phyloP scores from a whole-genome alignment of 352 stramenopile species.

The Vaucheria bursata region DNA sequence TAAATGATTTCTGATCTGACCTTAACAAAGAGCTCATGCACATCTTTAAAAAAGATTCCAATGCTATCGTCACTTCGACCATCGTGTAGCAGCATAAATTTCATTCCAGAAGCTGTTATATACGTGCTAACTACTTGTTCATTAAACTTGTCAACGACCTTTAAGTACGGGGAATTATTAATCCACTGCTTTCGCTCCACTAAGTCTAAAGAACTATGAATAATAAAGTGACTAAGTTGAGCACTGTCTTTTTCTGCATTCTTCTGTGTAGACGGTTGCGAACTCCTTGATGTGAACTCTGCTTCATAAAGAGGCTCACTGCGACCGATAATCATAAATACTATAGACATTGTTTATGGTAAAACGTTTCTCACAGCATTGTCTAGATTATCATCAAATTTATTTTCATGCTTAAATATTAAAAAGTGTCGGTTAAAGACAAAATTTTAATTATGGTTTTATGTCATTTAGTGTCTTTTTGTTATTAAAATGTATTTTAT shows the following conservation, averaged over 20 bases:
- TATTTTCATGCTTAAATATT: too few relatives aligned
- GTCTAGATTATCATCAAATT: too few relatives aligned
- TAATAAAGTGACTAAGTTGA: conserved; percentile 91
- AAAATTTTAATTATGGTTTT: too few relatives aligned
- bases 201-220: conserved; percentile 93
- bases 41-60: conserved; percentile 89
- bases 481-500: too few relatives aligned
- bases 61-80: conserved; percentile 85
- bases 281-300: conserved; percentile 22
- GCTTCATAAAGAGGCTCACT: conserved; percentile 43
- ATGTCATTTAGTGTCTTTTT: too few relatives aligned
- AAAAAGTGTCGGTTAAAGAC: too few relatives aligned
- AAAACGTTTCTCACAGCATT: too few relatives aligned
- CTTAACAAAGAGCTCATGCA: conserved; percentile 96
- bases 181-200: conserved; percentile 89
- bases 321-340: conserved; percentile 41
- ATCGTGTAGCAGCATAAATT: conserved; percentile 89
- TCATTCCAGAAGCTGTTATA: conserved; percentile 84
- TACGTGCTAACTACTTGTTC: conserved; percentile 92
- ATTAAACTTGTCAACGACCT: conserved; percentile 87
- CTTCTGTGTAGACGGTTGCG: too few relatives aligned
- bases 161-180: conserved; percentile 59
- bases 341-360: too few relatives aligned
- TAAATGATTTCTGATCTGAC: too few relatives aligned
- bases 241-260: background rate